Base-by-base conservation (phyloP, 805 yeast genomes). In the Wickerhamomyces alni region DNA sequence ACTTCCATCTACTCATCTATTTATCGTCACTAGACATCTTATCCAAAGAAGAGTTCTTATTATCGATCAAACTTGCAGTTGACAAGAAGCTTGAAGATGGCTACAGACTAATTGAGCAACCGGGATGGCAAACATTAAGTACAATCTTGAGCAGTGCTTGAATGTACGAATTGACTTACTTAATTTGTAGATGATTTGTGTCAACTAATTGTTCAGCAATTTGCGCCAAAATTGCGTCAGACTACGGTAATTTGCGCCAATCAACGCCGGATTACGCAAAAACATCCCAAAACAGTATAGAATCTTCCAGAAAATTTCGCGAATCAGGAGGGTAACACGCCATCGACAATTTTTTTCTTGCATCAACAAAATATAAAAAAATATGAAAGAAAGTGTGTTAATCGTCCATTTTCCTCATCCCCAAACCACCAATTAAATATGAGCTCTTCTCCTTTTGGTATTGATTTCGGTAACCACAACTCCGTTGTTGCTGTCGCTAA, bases 401-500 rank as follows among this genome's bases (percentile, higher is more conserved):
- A 15, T 11, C 12, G 27, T 26, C 26, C 12, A 16, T 4, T 9
- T 16, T 16, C 18, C 17, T 6, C 9, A n/a, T 16, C 15, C 17
- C 11, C 6, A 24, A 35, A 17, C 4, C 13, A 8, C 19, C 11
- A 31, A 25, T 16, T 11, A 35, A 40, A 37, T 31, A 88, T 87
- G 96, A 85, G 95, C 67, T 31, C 34, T 31, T 76, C 82, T 62
- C 96, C 96, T 69, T 85, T 89, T 61, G 99, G 99, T 74, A 82
- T 93, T 67, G 99, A 93, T 79, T 83, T 93, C 63, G 99, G 99
- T 71, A 88, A 88, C 72, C 75, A 78, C 74, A 85, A 77, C 75
- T 80, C 96, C 49, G 97, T 91, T 54, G 77, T 91, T 62, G 98
- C 95, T 32, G 83, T 95, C 62, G 99, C 99, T 48, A 84, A 91